Percentiles rank a stretch among this genome's conserved stretches.
Conservation (phyloP, 768 basidiomycete species). For the Cystobasidium tubakii region DNA sequence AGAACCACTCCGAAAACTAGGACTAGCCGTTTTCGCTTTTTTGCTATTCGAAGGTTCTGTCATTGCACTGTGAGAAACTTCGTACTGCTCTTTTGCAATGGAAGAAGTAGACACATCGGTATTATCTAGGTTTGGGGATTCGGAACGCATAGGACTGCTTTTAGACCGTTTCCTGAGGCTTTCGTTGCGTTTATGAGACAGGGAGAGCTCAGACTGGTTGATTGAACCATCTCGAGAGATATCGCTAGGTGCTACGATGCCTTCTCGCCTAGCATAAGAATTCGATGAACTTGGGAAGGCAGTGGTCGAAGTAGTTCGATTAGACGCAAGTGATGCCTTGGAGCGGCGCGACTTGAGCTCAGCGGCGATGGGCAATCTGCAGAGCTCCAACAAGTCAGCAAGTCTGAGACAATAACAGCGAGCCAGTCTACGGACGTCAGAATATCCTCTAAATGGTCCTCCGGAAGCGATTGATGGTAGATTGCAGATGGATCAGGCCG, state of each 20-base stretch:
- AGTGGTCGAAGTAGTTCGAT: constrained; percentile 13
- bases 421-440: not conserved
- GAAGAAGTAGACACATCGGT: not conserved
- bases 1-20: not conserved
- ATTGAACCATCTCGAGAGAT: not conserved
- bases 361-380: constrained; percentile 19
- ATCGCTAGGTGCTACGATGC: not conserved
- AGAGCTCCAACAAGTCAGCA: not conserved
- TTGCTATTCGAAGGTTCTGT: not conserved
- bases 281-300: not conserved
- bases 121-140: not conserved
- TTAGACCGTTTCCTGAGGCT: constrained; percentile 28
- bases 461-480: not conserved
- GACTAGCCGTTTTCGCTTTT: not conserved
- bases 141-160: constrained; percentile 12
- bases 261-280: not conserved
- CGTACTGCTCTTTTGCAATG: not conserved
- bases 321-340: constrained; percentile 6
- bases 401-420: not conserved
- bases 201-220: not conserved
- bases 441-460: constrained; percentile 31
- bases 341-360: constrained; percentile 9
- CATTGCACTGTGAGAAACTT: not conserved
- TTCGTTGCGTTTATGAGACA: not conserved
- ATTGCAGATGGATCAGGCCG: not conserved